Evolutionary conservation across 73 alveolate genomes (phyloP), one percentile per base, ranked within the genome.

Genomic region (Paramecium bursaria): DNA sequence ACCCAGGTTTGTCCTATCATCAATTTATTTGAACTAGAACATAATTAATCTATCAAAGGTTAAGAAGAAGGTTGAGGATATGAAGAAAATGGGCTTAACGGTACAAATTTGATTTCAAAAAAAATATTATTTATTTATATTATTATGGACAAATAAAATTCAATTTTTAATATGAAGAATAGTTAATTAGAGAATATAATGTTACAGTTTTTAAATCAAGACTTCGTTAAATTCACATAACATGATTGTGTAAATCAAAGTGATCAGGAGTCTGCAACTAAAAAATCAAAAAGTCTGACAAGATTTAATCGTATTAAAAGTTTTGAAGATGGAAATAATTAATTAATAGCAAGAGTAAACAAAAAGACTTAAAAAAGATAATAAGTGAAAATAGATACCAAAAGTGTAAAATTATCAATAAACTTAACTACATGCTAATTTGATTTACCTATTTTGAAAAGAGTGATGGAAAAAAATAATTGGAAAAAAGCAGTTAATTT

Each of bases 401-500:
- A 67, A 67, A 39, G 60, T 17, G 44, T 67, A 67, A 35, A 42
- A 25, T 27, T 67, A 13, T 19, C 60, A 7, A 67, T 67, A 21
- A 79, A 79, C 44, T 54, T 73, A n/a, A 14, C 89, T 2, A 47
- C 46, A 31, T 21, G 50, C 22, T 54, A 49, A 42, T 53, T 26
- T 22, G 89, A 79, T 13, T 79, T 79, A 42, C 75, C 75, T 0
- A 19, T 86, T 2, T 26, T 86, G 21, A 48, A 53, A 27, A 25
- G 22, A 35, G 48, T 86, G 0, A 86, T 86, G 52, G 85, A 39
- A 9, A 86, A 86, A 33, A 86, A 86, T 51, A 79, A 75, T 51
- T 86, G 92, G 92, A 86, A 80, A 51, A 86, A 86, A 51, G 82
- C 79, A 13, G 13, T 17, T 31, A 86, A 67, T 39, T 67, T 61